phyloP scores from a whole-genome alignment of 768 basidiomycete species.

The Naganishia kalamii region DNA sequence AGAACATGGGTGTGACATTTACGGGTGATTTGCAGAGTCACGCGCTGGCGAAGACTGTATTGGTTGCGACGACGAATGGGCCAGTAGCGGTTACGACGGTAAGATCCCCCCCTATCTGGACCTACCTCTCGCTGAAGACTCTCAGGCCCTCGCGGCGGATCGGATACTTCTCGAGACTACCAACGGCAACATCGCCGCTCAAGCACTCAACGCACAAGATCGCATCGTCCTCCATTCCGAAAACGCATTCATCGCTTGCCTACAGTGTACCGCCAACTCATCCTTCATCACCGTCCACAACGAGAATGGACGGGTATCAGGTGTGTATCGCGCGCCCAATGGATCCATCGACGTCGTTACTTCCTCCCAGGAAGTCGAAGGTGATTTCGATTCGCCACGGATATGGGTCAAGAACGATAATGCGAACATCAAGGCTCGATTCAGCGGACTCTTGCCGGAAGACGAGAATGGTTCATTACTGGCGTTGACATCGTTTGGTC shows the following conservation, averaged over 20 bases:
- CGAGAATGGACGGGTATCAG: background rate
- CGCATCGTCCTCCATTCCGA: background rate
- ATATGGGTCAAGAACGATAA: background rate
- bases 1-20: background rate
- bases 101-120: background rate
- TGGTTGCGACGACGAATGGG: background rate
- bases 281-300: background rate
- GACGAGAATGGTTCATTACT: background rate
- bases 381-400: background rate
- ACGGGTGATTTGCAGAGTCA: background rate
- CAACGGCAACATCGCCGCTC: conserved; percentile 2
- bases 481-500: conserved; percentile 2
- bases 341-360: background rate
- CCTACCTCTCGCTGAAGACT: too few relatives aligned
- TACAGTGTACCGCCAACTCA: background rate
- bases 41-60: background rate
- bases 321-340: background rate
- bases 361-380: background rate
- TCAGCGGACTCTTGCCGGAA: background rate
- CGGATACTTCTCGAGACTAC: background rate
- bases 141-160: background rate
- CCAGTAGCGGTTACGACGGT: background rate
- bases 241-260: background rate
- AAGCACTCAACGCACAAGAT: background rate
- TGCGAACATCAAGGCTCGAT: background rate